Evolutionary conservation across 108 stramenopile genomes (phyloP).

Genomic region (Cylindrotheca fusiformis): DNA sequence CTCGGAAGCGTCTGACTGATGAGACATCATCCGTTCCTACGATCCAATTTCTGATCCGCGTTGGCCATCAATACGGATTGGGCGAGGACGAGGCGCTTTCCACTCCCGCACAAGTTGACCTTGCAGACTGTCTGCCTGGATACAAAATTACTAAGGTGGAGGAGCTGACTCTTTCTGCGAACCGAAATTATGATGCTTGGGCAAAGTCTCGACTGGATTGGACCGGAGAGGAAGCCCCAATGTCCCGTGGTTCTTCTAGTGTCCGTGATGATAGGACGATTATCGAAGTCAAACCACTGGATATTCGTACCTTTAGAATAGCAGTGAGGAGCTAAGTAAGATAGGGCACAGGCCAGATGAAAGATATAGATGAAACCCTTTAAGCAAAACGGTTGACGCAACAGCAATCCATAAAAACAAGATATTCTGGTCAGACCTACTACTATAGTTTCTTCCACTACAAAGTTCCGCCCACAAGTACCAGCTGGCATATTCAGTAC

Average conservation of each 20-base stretch:
- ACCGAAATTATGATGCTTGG: constrained; percentile 17
- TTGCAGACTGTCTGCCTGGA: constrained; percentile 12
- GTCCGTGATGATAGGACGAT: neutral
- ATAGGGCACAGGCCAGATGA: no score
- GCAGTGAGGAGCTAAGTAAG: neutral
- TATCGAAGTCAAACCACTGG: constrained; percentile 18
- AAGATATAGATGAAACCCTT: no score
- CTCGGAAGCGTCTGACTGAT: constrained; percentile 32
- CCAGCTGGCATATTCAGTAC: no score
- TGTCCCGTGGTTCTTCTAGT: neutral
- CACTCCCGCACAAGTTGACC: constrained; percentile 13
- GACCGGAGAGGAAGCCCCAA: neutral
- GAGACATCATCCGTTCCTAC: neutral
- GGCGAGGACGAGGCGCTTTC: constrained; percentile 47
- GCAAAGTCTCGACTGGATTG: constrained; percentile 21
- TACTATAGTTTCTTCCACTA: no score
- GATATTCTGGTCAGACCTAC: no score
- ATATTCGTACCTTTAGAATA: constrained; percentile 28
- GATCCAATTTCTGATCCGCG: constrained; percentile 52
- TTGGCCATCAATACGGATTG: constrained; percentile 86
- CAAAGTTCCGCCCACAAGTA: no score
- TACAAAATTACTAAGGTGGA: constrained; percentile 12
- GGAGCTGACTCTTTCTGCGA: constrained; percentile 28
- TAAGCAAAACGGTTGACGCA: no score
- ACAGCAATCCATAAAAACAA: no score